Percentiles rank a stretch among this genome's conserved stretches.
Evolutionary conservation across 208 protist species (phyloP).

Genomic region (Endotrypanum monterogeii): DNA sequence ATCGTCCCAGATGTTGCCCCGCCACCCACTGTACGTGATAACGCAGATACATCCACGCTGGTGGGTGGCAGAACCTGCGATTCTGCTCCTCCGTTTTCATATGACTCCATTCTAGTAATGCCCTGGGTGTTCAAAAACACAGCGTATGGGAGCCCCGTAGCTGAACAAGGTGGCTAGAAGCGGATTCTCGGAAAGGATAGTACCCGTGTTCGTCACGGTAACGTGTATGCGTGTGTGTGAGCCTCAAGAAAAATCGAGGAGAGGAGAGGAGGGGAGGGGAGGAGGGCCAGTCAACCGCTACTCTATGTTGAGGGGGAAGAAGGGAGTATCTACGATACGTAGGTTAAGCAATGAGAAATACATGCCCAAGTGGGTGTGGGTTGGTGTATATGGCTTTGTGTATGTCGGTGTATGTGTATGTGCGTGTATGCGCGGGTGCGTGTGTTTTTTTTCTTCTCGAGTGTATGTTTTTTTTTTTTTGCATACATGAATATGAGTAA

Average conservation of each 20-base stretch:
- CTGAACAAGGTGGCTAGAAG: not conserved
- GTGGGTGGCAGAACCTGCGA: not conserved
- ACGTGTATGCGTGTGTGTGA: not conserved
- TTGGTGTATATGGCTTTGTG: not conserved
- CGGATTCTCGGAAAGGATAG: not conserved
- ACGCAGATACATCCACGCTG: not conserved
- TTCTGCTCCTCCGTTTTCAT: not conserved
- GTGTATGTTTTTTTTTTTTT: no score
- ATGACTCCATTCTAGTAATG: not conserved
- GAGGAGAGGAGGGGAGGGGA: not conserved
- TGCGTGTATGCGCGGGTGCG: slow-evolving; percentile 2
- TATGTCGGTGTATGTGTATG: no score
- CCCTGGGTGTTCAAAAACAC: not conserved
- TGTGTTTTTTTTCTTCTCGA: no score
- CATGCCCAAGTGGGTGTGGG: no score
- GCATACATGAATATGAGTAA: no score
- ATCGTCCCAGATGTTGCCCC: not conserved
- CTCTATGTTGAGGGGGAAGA: not conserved
- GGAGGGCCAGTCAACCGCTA: no score
- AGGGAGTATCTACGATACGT: not conserved
- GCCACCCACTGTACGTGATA: not conserved
- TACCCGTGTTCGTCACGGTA: not conserved
- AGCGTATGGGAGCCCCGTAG: not conserved
- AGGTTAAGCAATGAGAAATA: no score
- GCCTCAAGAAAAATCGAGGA: not conserved